A percentile compares a stretch with the other conserved stretches of the same genome.
These are phyloP conservation scores for Ormosia emarginata DNA, from an alignment of 306 rosid species.

Conservation along the genomic window DNA sequence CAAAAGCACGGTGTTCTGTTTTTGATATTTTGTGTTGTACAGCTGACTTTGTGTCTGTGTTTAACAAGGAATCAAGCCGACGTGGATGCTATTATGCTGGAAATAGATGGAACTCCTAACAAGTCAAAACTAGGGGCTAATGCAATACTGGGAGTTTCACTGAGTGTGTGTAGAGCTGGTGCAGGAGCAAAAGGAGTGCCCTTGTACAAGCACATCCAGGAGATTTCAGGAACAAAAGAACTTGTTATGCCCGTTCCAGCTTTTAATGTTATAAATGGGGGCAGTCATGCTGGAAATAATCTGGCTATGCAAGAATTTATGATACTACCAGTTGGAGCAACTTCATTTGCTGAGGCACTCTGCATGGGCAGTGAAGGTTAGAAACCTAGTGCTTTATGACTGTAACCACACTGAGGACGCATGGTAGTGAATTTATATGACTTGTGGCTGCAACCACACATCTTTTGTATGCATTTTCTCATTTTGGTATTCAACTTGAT, in stretches of 20 bases:
- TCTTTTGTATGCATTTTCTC: slow-evolving; percentile 2
- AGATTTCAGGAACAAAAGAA: slow-evolving; percentile 81
- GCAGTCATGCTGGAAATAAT: slow-evolving; percentile 96
- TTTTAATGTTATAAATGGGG: slow-evolving; percentile 95
- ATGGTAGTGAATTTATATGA: background rate
- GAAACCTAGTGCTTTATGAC: slow-evolving; percentile 9
- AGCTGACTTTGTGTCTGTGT: slow-evolving; percentile 20
- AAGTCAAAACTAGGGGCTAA: slow-evolving; percentile 95
- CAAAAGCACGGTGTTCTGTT: background rate
- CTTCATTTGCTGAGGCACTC: slow-evolving; percentile 86
- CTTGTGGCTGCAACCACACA: background rate
- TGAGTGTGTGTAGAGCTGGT: slow-evolving; percentile 94
- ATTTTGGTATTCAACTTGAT: background rate
- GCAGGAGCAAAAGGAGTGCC: slow-evolving; percentile 96
- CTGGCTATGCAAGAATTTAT: slow-evolving; percentile 98
- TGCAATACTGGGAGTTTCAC: slow-evolving; percentile 94
- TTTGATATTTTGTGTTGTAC: slow-evolving; percentile 4
- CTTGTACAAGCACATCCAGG: slow-evolving; percentile 85
- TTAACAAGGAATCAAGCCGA: slow-evolving; percentile 74
- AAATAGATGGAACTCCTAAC: slow-evolving; percentile 94
- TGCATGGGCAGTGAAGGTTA: slow-evolving; percentile 98
- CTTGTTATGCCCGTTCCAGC: slow-evolving; percentile 99
- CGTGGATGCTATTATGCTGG: slow-evolving; percentile 90
- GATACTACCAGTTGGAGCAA: slow-evolving; percentile 92
- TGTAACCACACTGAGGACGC: background rate